Evolutionary conservation across 208 protist species (phyloP), one percentile per base, ranked within the genome.

Genomic region (Wallacemonas rigidus): DNA sequence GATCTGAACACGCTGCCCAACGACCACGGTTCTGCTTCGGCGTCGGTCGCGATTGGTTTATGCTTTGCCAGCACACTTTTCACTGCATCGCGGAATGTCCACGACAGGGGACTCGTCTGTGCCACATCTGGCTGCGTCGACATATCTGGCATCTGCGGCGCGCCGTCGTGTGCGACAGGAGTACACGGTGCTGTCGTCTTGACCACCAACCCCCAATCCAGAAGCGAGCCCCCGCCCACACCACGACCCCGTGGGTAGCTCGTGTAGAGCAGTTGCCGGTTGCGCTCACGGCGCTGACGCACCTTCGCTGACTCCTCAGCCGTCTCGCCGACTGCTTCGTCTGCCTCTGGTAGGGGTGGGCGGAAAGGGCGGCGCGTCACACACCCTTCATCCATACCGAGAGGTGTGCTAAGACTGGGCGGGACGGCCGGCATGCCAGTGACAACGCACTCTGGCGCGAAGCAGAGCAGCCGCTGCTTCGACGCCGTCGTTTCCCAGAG

Each of bases 201-300:
- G 9, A 81, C 38, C 8, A 73, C 71, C 6, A 96, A 48, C 48
- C 80, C 87, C 89, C 91, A 96, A 62, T 94, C 91, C 17, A 93
- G 38, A 54, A 75, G 53, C 4, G 77, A 67, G 7, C 74, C 83
- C 11, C 91, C 91, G 9, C 89, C 91, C 1, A 96, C 51, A 0
- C 85, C 84, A 6, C 48, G 17, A 6, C 83, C 85, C 1, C 79
- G 80, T 0, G 85, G 85, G 61, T 82, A 89, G 1, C 85, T 36
- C 4, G 82, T 71, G 71, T 86, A 86, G 39, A 70, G 48, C 50
- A 86, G 65, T 9, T 75, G 60, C 1, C 51, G 43, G 26, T 85
- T 76, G 8, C 69, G 11, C 40, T 26, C 56, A 3, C 17, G 4
- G 15, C 51, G 55, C n/a, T 61, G 53, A 15, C 40, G 60, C 50